phyloP scores from a whole-genome alignment of 352 stramenopile genomes.

The Phytopythium ostracodes region DNA sequence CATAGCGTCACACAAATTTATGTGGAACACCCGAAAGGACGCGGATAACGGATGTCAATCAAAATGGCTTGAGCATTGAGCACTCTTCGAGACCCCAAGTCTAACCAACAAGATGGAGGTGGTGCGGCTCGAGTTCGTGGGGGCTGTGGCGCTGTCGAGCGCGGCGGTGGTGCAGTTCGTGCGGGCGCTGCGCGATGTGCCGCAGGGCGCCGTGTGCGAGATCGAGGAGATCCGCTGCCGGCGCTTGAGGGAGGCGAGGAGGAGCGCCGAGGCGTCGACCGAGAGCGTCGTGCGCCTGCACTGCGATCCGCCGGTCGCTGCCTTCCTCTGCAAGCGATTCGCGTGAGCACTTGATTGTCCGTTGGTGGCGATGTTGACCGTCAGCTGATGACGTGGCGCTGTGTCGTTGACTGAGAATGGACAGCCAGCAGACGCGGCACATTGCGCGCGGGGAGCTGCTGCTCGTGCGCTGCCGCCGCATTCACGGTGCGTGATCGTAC shows the following conservation, averaged over 20 bases:
- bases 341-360: constrained; percentile 11
- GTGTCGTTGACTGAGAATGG: not conserved
- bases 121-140: constrained; percentile 50
- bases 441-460: constrained; percentile 50
- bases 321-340: constrained; percentile 64
- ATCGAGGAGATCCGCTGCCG: constrained; percentile 34
- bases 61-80: not conserved
- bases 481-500: constrained; percentile 2
- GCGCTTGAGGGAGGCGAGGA: not conserved
- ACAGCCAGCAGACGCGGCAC: constrained; percentile 31
- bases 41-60: not conserved
- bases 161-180: constrained; percentile 35
- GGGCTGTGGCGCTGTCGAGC: constrained; percentile 24
- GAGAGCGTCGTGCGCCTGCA: constrained; percentile 23
- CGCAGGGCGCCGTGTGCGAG: constrained; percentile 44
- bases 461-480: constrained; percentile 39
- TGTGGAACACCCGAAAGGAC: not conserved
- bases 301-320: constrained; percentile 42
- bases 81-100: too few relatives aligned
- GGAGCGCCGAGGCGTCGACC: not conserved
- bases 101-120: constrained; percentile 22
- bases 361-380: too few relatives aligned
- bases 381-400: too few relatives aligned
- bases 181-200: constrained; percentile 41
- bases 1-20: not conserved